Conservation (phyloP, 345 rosid species). For the Eucalyptus camaldulensis region DNA sequence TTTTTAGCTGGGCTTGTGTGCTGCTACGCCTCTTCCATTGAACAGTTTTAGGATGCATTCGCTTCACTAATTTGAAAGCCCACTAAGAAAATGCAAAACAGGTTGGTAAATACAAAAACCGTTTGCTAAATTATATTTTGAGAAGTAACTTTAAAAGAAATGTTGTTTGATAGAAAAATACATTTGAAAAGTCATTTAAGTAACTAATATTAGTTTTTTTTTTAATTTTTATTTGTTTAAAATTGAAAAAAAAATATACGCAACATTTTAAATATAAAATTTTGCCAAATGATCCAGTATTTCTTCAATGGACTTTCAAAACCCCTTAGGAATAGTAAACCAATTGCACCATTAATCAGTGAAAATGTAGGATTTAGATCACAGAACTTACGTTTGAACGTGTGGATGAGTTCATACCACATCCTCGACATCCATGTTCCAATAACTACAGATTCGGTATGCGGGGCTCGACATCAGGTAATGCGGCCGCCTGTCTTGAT, state of each 20-base stretch:
- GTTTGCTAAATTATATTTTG: no score
- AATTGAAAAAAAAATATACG: no score
- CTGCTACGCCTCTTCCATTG: background rate
- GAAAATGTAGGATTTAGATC: background rate
- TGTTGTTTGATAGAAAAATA: no score
- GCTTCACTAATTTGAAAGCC: no score
- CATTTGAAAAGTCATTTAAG: no score
- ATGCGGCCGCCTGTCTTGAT: background rate
- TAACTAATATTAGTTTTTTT: no score
- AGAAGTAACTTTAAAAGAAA: no score
- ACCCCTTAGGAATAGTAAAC: no score
- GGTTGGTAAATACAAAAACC: rapidly evolving
- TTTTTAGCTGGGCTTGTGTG: background rate
- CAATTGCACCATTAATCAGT: background rate
- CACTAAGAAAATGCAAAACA: no score
- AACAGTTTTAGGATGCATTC: background rate
- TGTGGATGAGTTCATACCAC: background rate
- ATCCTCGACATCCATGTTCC: background rate
- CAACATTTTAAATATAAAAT: no score
- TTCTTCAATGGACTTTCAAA: no score
- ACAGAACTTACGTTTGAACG: background rate
- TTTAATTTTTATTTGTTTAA: no score
- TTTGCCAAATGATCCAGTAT: rapidly evolving
- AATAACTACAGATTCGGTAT: background rate
- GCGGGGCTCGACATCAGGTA: background rate